phyloP scores from a whole-genome alignment of 352 stramenopile species.

The Pythium insidiosum region DNA sequence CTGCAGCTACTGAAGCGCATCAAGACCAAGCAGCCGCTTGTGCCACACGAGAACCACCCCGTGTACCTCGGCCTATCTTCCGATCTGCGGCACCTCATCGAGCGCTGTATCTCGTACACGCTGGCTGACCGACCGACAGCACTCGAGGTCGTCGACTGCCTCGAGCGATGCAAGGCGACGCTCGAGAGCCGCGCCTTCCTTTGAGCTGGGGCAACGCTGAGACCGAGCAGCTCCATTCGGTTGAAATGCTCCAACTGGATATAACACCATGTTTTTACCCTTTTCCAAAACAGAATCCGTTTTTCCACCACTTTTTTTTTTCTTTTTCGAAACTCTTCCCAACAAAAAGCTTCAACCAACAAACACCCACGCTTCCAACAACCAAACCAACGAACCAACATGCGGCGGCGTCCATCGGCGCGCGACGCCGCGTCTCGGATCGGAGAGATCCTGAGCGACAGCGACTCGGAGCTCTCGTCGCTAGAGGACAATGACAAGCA shows the following conservation, averaged over 20 bases:
- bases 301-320: neutral
- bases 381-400: too few species aligned
- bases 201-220: conserved; percentile 1
- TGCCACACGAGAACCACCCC: conserved; percentile 16
- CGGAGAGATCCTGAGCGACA: conserved; percentile 52
- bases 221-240: neutral
- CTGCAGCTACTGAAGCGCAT: conserved; percentile 12
- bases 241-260: neutral
- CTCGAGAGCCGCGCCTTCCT: conserved; percentile 9
- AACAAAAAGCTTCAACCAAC: neutral
- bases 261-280: neutral
- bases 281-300: neutral
- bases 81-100: conserved; percentile 12
- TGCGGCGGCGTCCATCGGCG: conserved; percentile 8
- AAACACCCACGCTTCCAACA: neutral
- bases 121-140: conserved; percentile 10
- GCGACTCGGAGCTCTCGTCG: conserved; percentile 40
- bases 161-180: conserved; percentile 14
- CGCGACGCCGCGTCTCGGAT: conserved; percentile 21
- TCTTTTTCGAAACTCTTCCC: neutral
- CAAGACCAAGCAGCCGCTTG: conserved; percentile 7
- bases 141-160: conserved; percentile 9
- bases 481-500: conserved; percentile 13
- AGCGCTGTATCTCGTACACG: conserved; percentile 15
- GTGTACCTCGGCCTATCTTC: conserved; percentile 12